Conservation (phyloP, 371 early-diverging fungal species). For the Saksenaea vasiformis region DNA sequence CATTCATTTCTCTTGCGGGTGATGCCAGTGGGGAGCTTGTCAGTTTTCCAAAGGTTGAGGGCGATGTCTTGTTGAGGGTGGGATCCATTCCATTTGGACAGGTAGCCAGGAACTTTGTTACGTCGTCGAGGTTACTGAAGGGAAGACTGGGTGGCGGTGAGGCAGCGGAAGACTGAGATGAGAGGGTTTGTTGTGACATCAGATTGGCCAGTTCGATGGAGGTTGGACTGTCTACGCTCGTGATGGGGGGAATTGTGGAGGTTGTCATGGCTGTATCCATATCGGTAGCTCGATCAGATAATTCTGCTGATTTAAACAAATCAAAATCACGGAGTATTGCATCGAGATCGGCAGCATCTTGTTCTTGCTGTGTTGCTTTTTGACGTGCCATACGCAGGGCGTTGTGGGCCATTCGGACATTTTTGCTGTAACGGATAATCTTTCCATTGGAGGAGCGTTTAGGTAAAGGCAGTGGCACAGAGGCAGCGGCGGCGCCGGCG, state of each 20-base stretch:
- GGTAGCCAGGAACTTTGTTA: constrained; percentile 20
- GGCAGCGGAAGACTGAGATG: constrained; percentile 7
- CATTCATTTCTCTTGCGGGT: constrained; percentile 1
- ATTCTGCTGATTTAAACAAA: not conserved
- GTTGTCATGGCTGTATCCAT: not conserved
- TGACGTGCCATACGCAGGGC: constrained; percentile 41
- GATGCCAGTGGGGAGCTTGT: constrained; percentile 1
- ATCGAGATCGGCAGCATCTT: not conserved
- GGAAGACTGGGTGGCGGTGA: constrained; percentile 4
- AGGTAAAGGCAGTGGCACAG: constrained; percentile 10
- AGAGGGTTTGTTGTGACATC: constrained; percentile 14
- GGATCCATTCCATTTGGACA: constrained; percentile 8
- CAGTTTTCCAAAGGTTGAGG: not conserved
- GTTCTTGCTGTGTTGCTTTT: not conserved
- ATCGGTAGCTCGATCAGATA: not conserved
- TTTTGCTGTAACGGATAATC: constrained; percentile 45
- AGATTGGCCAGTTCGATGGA: constrained; percentile 7
- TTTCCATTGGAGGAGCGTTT: constrained; percentile 45
- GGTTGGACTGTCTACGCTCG: not conserved
- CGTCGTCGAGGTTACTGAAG: constrained; percentile 23
- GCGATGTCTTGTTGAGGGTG: not conserved
- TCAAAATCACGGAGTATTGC: not conserved
- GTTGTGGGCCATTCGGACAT: constrained; percentile 37
- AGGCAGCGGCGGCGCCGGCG: too few species aligned
- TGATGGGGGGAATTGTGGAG: not conserved